phyloP scores from a whole-genome alignment of 495 filamentous ascomycete species.

The Halenospora varia region DNA sequence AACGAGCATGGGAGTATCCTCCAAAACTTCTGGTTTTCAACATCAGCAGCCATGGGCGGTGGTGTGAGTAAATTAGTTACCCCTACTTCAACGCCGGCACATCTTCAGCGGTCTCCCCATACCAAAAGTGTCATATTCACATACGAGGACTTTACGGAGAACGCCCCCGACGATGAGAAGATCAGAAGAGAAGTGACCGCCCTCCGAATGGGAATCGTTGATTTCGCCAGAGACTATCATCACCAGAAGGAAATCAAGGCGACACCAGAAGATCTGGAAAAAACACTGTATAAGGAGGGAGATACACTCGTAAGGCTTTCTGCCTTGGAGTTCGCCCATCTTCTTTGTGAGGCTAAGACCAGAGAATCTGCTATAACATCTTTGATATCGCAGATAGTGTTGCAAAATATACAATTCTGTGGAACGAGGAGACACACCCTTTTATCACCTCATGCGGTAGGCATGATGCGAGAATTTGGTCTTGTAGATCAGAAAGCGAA shows the following conservation, averaged over 20 bases:
- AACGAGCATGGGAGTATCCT: too few species aligned
- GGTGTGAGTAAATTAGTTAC: background rate
- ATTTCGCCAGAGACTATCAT: background rate
- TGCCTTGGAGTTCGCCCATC: conserved; percentile 2
- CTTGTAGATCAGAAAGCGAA: background rate
- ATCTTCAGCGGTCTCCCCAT: background rate
- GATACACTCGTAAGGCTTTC: background rate
- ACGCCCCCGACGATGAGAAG: conserved; percentile 4
- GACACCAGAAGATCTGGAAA: background rate
- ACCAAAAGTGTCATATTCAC: conserved; percentile 8
- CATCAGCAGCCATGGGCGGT: background rate
- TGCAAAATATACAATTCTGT: conserved; percentile 1
- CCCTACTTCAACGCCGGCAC: background rate
- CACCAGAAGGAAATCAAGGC: background rate
- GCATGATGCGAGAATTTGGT: background rate
- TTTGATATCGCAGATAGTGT: background rate
- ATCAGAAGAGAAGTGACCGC: background rate
- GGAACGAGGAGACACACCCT: background rate
- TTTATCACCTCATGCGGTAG: background rate
- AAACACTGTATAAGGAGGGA: background rate
- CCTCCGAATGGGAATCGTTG: background rate
- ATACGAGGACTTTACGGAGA: conserved; percentile 2
- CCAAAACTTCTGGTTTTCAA: too few species aligned
- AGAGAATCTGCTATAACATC: background rate
- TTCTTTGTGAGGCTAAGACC: conserved; percentile 1